A percentile compares a stretch with the other conserved stretches of the same genome.
Evolutionary conservation across 768 basidiomycete species (phyloP).

Genomic region (Pholiota conissans): DNA sequence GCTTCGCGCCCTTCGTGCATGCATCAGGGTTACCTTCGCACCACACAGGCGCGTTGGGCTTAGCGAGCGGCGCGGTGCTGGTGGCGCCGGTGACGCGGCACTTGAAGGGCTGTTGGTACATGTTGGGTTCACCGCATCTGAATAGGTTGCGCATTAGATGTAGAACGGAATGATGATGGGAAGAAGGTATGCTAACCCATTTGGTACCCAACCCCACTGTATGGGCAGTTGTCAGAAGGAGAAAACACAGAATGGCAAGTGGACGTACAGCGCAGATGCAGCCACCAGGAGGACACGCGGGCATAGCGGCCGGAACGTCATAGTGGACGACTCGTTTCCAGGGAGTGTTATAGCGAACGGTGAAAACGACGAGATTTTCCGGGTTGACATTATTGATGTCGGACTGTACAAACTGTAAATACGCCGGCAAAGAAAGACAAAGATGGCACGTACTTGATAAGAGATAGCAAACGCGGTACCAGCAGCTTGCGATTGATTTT

Average conservation of each 20-base stretch:
- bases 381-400: slow-evolving; percentile 45
- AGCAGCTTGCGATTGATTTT: slow-evolving; percentile 50
- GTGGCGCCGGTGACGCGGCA: slow-evolving; percentile 50
- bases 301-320: slow-evolving; percentile 47
- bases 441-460: slow-evolving; percentile 35
- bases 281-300: slow-evolving; percentile 48
- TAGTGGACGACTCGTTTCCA: slow-evolving; percentile 50
- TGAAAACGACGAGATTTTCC: slow-evolving; percentile 52
- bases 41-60: slow-evolving; percentile 48
- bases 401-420: slow-evolving; percentile 41
- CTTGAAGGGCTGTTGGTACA: slow-evolving; percentile 45
- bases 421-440: too few species aligned
- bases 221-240: slow-evolving; percentile 1
- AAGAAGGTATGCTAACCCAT: slow-evolving; percentile 30
- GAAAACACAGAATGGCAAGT: not conserved
- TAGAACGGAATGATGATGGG: not conserved
- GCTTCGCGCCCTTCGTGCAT: slow-evolving; percentile 51
- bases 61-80: slow-evolving; percentile 37
- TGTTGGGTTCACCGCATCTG: slow-evolving; percentile 55
- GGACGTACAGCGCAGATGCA: slow-evolving; percentile 52
- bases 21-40: slow-evolving; percentile 44
- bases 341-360: slow-evolving; percentile 50
- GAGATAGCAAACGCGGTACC: slow-evolving; percentile 59
- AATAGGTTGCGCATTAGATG: not conserved
- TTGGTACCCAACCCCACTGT: slow-evolving; percentile 56